Evolutionary conservation across 768 basidiomycete genomes (phyloP), one percentile per base, ranked within the genome.

Genomic region (Cyclocybe cylindracea): DNA sequence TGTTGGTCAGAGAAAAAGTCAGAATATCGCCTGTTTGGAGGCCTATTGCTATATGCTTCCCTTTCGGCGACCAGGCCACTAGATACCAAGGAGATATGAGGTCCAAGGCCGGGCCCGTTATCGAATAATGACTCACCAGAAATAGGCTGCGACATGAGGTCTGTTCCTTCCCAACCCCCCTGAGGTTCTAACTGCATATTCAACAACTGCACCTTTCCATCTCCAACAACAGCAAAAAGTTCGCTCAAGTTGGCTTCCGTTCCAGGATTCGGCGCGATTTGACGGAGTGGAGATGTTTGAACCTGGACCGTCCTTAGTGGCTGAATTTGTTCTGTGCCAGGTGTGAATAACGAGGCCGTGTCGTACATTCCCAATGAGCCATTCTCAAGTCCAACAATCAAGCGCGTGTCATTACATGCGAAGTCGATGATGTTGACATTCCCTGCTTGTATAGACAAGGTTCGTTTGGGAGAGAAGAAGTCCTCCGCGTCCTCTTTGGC

Each of bases 51-150:
- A 93, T 74, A 50, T 92, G 90, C 63, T 90, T 93, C 40, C 90
- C 91, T 65, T 90, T 91, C 1, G 90, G 87, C 3, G 90, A 92
- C 90, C 91, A 93, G 10, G 87, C 80, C 7, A 86, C 91, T 92
- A 50, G 9, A 46, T 40, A 46, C n/a, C 57, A 52, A 58, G 24
- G 16, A 41, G 48, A 33, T 40, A 46, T 41, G 33, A 3, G 5
- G 29, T 32, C 45, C 18, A 44, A 35, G 54, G 38, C 5, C 24
- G 24, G 24, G 24, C 5, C 24, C 24, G 24, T 24, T 5, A 51
- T 51, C 10, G 38, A 7, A 54, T 8, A 13, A 31, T 29, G 10
- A 73, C 85, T 51, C 49, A 89, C 89, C 74, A 51, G 84, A 78
- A 7, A 78, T 78, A 1, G 86, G 85, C 31, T 73, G 75, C 29